Evolutionary conservation across 2,329 filamentous ascomycete genomes (phyloP).

Genomic region (Corynespora cassiicola): DNA sequence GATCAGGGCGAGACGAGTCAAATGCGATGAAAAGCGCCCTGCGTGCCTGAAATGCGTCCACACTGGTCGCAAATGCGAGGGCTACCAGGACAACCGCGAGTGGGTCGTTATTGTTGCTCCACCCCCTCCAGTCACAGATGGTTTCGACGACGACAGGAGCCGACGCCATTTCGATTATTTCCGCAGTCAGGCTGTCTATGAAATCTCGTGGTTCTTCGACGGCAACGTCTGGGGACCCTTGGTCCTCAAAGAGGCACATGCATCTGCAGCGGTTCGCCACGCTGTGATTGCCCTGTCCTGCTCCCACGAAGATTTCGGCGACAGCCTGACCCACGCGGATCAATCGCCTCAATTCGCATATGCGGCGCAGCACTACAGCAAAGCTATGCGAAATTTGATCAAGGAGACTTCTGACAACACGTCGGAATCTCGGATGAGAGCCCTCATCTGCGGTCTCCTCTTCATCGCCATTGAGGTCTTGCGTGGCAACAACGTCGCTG

Average conservation of each 20-base stretch:
- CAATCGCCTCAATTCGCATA: conserved; percentile 13
- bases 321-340: conserved; percentile 4
- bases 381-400: conserved; percentile 18
- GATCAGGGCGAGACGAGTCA: conserved; percentile 20
- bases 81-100: conserved; percentile 19
- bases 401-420: conserved; percentile 16
- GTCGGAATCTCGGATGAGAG: conserved; percentile 10
- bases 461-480: conserved; percentile 23
- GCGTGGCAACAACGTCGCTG: conserved; percentile 16
- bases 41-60: conserved; percentile 19
- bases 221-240: conserved; percentile 12
- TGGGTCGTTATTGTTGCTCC: conserved; percentile 23
- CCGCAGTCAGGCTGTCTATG: conserved; percentile 15
- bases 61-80: conserved; percentile 22
- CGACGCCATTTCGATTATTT: conserved; percentile 25
- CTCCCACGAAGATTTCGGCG: conserved; percentile 18
- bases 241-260: conserved; percentile 17
- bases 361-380: conserved; percentile 19
- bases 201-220: conserved; percentile 22
- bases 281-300: conserved; percentile 21
- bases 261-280: conserved; percentile 16
- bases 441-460: conserved; percentile 21
- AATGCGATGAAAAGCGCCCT: conserved; percentile 23
- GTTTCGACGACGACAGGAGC: conserved; percentile 22
- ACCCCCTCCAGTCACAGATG: conserved; percentile 15